Base-by-base conservation (phyloP, 2,329 filamentous ascomycete genomes). In the Cytospora chrysosperma region DNA sequence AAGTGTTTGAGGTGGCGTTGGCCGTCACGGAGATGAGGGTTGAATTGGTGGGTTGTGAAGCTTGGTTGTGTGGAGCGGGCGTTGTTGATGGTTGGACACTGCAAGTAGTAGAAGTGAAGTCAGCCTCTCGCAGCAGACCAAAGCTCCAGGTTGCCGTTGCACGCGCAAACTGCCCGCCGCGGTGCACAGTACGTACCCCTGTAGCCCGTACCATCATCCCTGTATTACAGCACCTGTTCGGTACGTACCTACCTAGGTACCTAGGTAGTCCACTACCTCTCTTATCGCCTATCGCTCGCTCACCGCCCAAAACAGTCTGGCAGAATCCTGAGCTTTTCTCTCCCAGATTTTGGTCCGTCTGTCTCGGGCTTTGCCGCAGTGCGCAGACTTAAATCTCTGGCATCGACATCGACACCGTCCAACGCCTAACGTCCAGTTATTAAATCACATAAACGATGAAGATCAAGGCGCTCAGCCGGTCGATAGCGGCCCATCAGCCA, bases 381-480 rank as follows among this genome's bases (percentile, higher is more conserved):
- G 43, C 43, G n/a, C n/a, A n/a, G n/a, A n/a, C n/a, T n/a, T n/a
- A 47, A 47, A 47, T 13, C 10, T 32, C 37, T 62, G 37, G 50
- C 37, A 37, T 37, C 34, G 34, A 37, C 59, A 59, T 47, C 63
- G 17, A 50, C 43, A 12, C 54, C 13, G n/a, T 32, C 19, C 40
- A 24, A 55, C 37, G 8, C 7, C 2, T 34, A 6, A n/a, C 21
- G n/a, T 19, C 2, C 32, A 49, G 28, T 21, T n/a, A n/a, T 15
- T 17, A 19, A 56, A 56, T 13, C 6, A n/a, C 5, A 50, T 30
- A 49, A 32, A 58, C 8, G 30, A 55, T 56, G 62, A 66, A 74
- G 69, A 71, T 74, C 68, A 74, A 74, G 67, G 70, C 72, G 5
- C 71, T 74, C 52, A 73, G 66, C 56, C 71, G 72, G 58, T 69